Base-by-base conservation (phyloP, 331 rosid genomes). In the Saraca asoca region DNA sequence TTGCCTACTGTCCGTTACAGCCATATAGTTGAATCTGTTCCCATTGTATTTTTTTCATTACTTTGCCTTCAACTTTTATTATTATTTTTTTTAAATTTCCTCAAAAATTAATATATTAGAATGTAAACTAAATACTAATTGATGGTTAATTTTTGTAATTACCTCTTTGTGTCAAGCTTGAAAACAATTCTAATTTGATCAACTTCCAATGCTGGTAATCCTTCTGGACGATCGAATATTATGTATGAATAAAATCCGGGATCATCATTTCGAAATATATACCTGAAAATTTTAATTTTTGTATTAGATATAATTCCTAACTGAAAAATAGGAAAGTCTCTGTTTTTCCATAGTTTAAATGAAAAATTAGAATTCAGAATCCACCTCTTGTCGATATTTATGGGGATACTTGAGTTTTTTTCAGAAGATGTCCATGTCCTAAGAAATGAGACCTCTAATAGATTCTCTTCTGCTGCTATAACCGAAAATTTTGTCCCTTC, bases 331-430 rank as follows among this genome's bases (percentile, higher is more conserved):
- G 12, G 0, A 29, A 16, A 3, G 15, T 33, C 9, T 46, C 17
- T 18, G 15, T 31, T 41, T 39, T 14, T 68, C 35, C 41, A 19
- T 9, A 72, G 43, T 35, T 7, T 24, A 11, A 9, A 14, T 1
- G n/a, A 15, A 13, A 9, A 56, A 46, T 18, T 3, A 20, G 11
- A 64, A 49, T 16, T 2, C n/a, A 12, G 2, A 6, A 54, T 37
- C 10, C 41, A 92, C 96, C 98, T 87, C 78, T 76, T 76, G 75
- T 93, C 98, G 41, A 88, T 68, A 49, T 75, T 87, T 13, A 84
- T 50, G 46, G 98, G 91, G 51, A 76, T 58, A 2, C 43, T 53
- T 5, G 37, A 7, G 34, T 20, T 63, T 35, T 42, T 34, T 17
- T 16, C 12, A 12, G 94, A 78, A 65, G 61, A 9, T 18, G 54